A percentile compares a stretch with the other conserved stretches of the same genome.
Conservation (phyloP, 1,284 basidiomycete genomes). For the Heimioporus retisporus region DNA sequence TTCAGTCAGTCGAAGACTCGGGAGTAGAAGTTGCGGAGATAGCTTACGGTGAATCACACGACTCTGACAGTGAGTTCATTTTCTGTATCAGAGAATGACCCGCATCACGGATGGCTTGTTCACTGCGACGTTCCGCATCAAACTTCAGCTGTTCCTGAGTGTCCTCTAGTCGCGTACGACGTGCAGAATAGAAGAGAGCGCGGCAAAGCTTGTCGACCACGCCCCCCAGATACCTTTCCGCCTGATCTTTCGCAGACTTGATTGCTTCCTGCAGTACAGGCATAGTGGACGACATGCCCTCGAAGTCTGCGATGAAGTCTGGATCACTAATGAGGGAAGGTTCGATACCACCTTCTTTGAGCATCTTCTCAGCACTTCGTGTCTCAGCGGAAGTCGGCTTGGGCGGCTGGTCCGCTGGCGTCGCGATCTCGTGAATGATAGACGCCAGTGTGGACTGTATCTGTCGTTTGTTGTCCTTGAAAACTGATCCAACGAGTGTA, state of each 20-base stretch:
- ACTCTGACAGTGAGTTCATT: slow-evolving; percentile 34
- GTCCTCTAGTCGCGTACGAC: slow-evolving; percentile 37
- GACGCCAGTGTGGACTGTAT: slow-evolving; percentile 23
- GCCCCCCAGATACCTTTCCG: slow-evolving; percentile 32
- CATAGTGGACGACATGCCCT: slow-evolving; percentile 18
- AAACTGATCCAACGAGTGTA: slow-evolving; percentile 24
- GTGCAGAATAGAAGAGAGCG: slow-evolving; percentile 20
- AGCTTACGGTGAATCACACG: slow-evolving; percentile 30
- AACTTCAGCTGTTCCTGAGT: slow-evolving; percentile 32
- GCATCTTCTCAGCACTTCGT: slow-evolving; percentile 26
- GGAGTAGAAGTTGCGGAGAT: not conserved
- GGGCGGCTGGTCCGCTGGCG: not conserved
- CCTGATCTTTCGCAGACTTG: slow-evolving; percentile 31
- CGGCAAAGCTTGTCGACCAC: slow-evolving; percentile 34
- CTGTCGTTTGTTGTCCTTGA: slow-evolving; percentile 24
- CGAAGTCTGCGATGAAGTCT: slow-evolving; percentile 43
- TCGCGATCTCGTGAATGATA: slow-evolving; percentile 24
- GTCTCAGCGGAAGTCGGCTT: slow-evolving; percentile 28
- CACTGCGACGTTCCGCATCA: slow-evolving; percentile 25
- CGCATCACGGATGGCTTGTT: slow-evolving; percentile 28
- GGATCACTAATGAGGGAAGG: slow-evolving; percentile 34
- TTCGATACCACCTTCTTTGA: slow-evolving; percentile 35
- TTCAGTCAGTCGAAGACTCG: not conserved
- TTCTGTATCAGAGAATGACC: slow-evolving; percentile 32
- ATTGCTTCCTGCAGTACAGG: slow-evolving; percentile 34